Evolutionary conservation across 2,329 filamentous ascomycete species (phyloP), one percentile per base, ranked within the genome.

Genomic region (Trichoderma aggressivum): DNA sequence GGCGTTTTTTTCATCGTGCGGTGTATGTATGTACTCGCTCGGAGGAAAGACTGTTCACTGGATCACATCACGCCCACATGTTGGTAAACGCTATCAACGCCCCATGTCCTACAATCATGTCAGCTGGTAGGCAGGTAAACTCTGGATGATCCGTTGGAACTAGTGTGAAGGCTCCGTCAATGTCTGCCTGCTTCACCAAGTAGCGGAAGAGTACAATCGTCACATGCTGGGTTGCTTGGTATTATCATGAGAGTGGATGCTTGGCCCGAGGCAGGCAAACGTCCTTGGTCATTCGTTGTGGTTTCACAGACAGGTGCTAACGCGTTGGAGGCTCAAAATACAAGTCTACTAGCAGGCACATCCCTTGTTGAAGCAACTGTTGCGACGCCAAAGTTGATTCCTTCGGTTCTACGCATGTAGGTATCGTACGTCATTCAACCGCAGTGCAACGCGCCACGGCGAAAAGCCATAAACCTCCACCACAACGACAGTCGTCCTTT

Each of bases 1-100:
- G 70, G 70, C 70, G 32, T 72, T 70, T 43, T 70, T 39, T 70
- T 64, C 30, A 7, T 28, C 21, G n/a, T 21, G 56, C 16, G 32
- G n/a, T n/a, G n/a, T 12, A 28, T 28, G 26, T 28, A 28, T 28
- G 26, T 3, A 21, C 11, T 59, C 30, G 11, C n/a, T 34, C 8
- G 7, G 18, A 5, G 30, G 18, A 32, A 34, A n/a, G 30, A 59
- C 3, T 18, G 47, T 53, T 24, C 3, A 53, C 12, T 24, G 5
- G 11, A 36, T 36, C 34, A 36, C 21, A 36, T 36, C 34, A 36
- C 34, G 10, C 21, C 7, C 39, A n/a, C 18, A 10, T 6, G n/a
- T 53, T 53, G 47, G 47, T 53, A 14, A 21, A 12, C 47, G 11
- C 5, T 14, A 53, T 53, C 47, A 53, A 24, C 21, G 24, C 11